phyloP scores from a whole-genome alignment of 768 basidiomycete species.

The Naganishia vishniacii region DNA sequence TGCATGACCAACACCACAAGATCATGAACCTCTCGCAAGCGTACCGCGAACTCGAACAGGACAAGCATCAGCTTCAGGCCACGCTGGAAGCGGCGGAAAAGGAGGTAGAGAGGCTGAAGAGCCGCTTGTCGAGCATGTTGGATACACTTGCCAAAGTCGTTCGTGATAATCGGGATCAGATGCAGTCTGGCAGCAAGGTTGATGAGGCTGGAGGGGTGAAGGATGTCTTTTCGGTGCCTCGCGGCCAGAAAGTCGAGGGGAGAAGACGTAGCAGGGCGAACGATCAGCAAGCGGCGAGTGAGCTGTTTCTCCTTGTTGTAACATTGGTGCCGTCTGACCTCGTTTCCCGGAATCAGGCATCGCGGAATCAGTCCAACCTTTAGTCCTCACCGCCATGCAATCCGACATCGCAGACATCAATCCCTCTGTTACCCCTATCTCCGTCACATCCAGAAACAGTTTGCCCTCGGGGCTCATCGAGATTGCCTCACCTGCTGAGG shows the following conservation, averaged over 20 bases:
- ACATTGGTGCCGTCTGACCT: no score
- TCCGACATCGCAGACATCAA: neutral
- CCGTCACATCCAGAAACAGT: neutral
- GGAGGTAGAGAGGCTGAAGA: constrained; percentile 6
- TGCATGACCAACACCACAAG: constrained; percentile 17
- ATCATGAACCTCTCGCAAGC: constrained; percentile 10
- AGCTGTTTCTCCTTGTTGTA: neutral
- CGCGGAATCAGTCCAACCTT: no score
- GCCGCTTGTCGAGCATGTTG: constrained; percentile 3
- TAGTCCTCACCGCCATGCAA: no score
- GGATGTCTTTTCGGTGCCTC: neutral
- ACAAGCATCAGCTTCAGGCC: neutral
- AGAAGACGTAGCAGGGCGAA: neutral
- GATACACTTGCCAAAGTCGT: constrained; percentile 11
- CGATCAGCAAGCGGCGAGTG: neutral
- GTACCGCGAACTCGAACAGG: neutral
- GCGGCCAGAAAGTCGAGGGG: neutral
- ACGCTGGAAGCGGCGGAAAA: constrained; percentile 1
- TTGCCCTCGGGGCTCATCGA: neutral
- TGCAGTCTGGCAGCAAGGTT: neutral
- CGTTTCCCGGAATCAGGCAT: no score
- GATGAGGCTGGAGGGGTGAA: neutral
- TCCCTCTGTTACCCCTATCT: neutral
- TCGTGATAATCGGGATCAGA: constrained; percentile 3
- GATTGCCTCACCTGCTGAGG: neutral